Percentiles rank a stretch among this genome's conserved stretches.
Evolutionary conservation across 2,329 filamentous ascomycete genomes (phyloP).

Genomic region (Colletotrichum lentis): DNA sequence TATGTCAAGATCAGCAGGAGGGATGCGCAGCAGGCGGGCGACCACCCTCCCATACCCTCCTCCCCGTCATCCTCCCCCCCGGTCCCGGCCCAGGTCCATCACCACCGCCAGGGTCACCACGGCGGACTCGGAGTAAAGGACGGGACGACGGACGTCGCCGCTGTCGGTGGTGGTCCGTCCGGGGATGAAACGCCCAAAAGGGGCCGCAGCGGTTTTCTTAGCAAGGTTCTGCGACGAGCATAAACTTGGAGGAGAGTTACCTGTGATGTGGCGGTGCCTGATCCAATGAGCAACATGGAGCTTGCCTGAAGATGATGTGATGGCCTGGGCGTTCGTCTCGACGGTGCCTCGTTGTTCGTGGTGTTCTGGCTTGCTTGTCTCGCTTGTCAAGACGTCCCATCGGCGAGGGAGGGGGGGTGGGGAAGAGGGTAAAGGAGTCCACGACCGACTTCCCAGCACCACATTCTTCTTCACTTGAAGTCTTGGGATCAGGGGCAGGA

Average conservation of each 20-base stretch:
- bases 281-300: background rate
- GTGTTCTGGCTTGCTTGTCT: background rate
- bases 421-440: background rate
- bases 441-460: background rate
- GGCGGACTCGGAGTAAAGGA: constrained; percentile 23
- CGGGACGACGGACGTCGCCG: constrained; percentile 24
- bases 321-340: constrained; percentile 1
- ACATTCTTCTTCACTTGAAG: background rate
- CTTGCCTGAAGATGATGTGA: constrained; percentile 1
- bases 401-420: background rate
- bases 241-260: constrained; percentile 20
- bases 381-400: background rate
- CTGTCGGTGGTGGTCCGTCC: constrained; percentile 9
- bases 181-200: constrained; percentile 40
- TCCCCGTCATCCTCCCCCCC: background rate
- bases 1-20: constrained; percentile 36
- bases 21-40: constrained; percentile 40
- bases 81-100: constrained; percentile 5
- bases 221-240: constrained; percentile 49
- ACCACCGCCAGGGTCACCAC: constrained; percentile 1
- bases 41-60: constrained; percentile 4
- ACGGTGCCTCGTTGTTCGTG: background rate
- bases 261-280: background rate
- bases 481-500: constrained; percentile 9
- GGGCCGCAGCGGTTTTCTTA: constrained; percentile 47